Conservation (phyloP, 1,139 yeast genomes). For the Geotrichum fermentans region DNA sequence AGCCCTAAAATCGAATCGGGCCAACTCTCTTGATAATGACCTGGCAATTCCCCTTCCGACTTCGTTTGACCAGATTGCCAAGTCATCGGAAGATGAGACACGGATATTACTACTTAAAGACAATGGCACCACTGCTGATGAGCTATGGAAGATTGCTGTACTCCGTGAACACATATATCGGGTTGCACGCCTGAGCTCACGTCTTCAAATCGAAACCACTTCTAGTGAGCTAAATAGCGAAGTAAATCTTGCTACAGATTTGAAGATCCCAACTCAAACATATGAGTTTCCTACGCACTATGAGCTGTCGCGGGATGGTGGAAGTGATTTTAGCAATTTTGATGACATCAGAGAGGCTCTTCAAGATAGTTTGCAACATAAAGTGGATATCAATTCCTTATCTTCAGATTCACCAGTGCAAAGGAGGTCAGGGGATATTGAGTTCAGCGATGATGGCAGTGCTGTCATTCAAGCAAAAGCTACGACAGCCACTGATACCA, state of each 20-base stretch:
- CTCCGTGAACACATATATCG: slow-evolving; percentile 64
- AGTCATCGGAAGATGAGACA: slow-evolving; percentile 56
- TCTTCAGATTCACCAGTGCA: neutral
- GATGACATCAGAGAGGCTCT: slow-evolving; percentile 15
- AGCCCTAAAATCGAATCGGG: slow-evolving; percentile 39
- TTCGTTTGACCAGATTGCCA: slow-evolving; percentile 18
- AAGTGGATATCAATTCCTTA: neutral
- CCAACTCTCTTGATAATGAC: slow-evolving; percentile 35
- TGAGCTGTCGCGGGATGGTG: neutral
- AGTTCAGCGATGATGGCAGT: slow-evolving; percentile 16
- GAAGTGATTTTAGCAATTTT: slow-evolving; percentile 4
- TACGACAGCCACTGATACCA: slow-evolving; percentile 26
- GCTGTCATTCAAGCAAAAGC: slow-evolving; percentile 20
- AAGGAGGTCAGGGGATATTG: slow-evolving; percentile 8
- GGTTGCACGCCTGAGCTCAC: slow-evolving; percentile 43
- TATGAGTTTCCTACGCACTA: neutral
- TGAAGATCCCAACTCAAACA: neutral
- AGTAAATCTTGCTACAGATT: slow-evolving; percentile 3
- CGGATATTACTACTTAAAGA: slow-evolving; percentile 68
- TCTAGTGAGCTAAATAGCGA: slow-evolving; percentile 4
- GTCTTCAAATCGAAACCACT: slow-evolving; percentile 16
- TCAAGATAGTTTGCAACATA: neutral
- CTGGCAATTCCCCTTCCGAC: slow-evolving; percentile 19
- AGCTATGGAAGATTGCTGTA: slow-evolving; percentile 76
- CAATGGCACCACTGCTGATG: slow-evolving; percentile 65